Base-by-base conservation (phyloP, 371 early-diverging fungal genomes). In the Enteropsectra breve region DNA sequence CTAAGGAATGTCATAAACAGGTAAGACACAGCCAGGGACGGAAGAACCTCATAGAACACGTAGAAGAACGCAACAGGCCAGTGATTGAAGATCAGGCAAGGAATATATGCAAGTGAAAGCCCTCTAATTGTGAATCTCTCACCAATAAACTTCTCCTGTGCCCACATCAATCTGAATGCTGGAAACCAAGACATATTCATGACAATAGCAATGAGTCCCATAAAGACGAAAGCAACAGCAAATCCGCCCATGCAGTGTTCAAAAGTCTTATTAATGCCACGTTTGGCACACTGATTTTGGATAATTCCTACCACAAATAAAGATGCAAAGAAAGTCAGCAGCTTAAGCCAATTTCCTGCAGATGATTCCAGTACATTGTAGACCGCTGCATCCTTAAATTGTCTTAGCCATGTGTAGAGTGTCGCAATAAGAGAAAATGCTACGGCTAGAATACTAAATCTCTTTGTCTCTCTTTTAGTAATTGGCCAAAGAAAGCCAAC, bases 401-500 rank as follows among this genome's bases (percentile, higher is more conserved):
- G 36, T 6, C 65, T 21, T 32, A 56, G 26, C 28, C 49, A 64
- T 8, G 55, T 8, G 34, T 64, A 64, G 2, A 57, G 13, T 21
- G 6, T 13, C 3, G 59, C 33, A 6, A 64, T 49, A 2, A 32
- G 8, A 32, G 8, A 62, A 47, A 57, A 64, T 13, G n/a, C 49
- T 6, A 47, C 28, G 23, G 6, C 3, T 24, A 43, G 8, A 18
- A 64, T 2, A 2, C 18, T 4, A 3, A 64, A 24, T 34, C 65
- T 53, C 15, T 13, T 11, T 3, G 2, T 2, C 30, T 64, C 65
- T n/a, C 4, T 5, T 38, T 38, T 33, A 4, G 15, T 4, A 4
- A 64, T 40, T n/a, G 65, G 59, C 24, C 49, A 64, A 2, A 64
- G 15, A 21, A 5, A 18, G 5, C 60, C 60, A 34, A 64, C 29